Percentiles rank a stretch among this genome's conserved stretches.
Conservation (phyloP, 441 rosid species). For the Raphanus hybrid region DNA sequence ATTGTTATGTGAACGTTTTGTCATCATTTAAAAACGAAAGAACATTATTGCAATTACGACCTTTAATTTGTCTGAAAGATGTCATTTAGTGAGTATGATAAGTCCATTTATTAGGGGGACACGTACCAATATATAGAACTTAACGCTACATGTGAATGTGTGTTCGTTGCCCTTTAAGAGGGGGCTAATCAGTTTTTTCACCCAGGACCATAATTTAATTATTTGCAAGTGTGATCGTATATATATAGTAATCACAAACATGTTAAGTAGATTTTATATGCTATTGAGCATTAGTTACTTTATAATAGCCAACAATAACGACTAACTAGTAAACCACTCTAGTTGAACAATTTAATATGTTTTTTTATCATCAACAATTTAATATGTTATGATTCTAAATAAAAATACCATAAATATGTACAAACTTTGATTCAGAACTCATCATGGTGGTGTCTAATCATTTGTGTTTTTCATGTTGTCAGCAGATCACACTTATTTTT, state of each 20-base stretch:
- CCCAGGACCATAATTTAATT: background rate
- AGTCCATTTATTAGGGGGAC: constrained; percentile 33
- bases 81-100: constrained; percentile 40
- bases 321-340: constrained; percentile 23
- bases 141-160: constrained; percentile 36
- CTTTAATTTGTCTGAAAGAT: constrained; percentile 28
- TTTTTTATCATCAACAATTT: background rate
- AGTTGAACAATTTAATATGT: constrained; percentile 7
- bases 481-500: background rate
- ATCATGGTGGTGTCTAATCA: constrained; percentile 3
- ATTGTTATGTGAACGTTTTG: constrained; percentile 17
- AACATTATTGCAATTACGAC: constrained; percentile 30
- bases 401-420: background rate
- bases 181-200: constrained; percentile 22
- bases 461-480: background rate
- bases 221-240: constrained; percentile 27
- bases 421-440: background rate
- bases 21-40: constrained; percentile 31
- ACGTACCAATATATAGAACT: constrained; percentile 14
- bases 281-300: background rate
- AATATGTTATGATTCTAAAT: background rate
- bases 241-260: constrained; percentile 1
- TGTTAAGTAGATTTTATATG: constrained; percentile 1
- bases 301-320: background rate
- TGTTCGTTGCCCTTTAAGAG: constrained; percentile 38